A percentile compares a stretch with the other conserved stretches of the same genome.
phyloP scores from a whole-genome alignment of 345 rosid genomes.

The Salix koriyanagi region DNA sequence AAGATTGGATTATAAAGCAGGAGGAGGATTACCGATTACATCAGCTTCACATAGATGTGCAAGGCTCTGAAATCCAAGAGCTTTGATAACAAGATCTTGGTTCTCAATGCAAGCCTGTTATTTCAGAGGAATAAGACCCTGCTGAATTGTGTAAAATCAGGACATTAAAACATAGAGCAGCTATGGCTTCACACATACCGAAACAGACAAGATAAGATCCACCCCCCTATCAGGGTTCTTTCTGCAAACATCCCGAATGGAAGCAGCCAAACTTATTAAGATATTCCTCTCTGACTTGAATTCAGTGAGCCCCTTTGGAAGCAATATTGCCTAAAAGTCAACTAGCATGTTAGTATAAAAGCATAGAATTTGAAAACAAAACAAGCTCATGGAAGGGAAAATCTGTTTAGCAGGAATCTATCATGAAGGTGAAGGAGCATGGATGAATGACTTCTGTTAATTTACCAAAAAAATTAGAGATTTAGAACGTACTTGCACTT shows the following conservation, averaged over 20 bases:
- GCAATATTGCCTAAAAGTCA: slow-evolving; percentile 54
- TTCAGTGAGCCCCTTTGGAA: slow-evolving; percentile 53
- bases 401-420: not conserved
- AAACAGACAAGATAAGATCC: slow-evolving; percentile 88
- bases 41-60: slow-evolving; percentile 95
- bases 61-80: slow-evolving; percentile 93
- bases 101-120: slow-evolving; percentile 84
- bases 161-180: slow-evolving; percentile 21
- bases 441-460: too few relatives aligned
- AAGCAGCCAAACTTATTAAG: slow-evolving; percentile 75
- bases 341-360: slow-evolving; percentile 17
- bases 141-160: slow-evolving; percentile 9
- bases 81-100: slow-evolving; percentile 59
- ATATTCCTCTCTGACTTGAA: slow-evolving; percentile 55
- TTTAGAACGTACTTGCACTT: too few relatives aligned
- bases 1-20: not conserved
- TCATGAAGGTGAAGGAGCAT: too few relatives aligned
- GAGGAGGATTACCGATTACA: slow-evolving; percentile 60
- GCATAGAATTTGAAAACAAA: not conserved
- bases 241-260: slow-evolving; percentile 72
- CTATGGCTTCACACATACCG: slow-evolving; percentile 48
- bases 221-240: slow-evolving; percentile 95
- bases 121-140: slow-evolving; percentile 17
- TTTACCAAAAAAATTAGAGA: too few relatives aligned
- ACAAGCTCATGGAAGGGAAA: not conserved